Base-by-base conservation (phyloP, 2,329 filamentous ascomycete genomes). In the Nemania abortiva region DNA sequence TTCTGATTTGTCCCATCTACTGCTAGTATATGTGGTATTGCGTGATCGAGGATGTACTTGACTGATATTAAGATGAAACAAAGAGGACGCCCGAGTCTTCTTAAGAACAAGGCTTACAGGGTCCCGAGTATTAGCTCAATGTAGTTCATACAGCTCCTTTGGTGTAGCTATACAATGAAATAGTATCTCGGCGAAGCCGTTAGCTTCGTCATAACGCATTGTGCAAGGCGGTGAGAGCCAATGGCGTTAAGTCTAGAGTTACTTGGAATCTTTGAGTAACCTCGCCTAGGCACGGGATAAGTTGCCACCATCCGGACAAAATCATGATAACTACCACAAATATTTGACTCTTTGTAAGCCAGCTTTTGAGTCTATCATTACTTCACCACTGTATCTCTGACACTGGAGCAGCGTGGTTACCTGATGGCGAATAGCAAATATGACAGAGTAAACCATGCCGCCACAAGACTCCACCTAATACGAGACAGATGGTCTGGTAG, bases 141-240 rank as follows among this genome's bases (percentile, higher is more conserved):
- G 37, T 52, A 22, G 60, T 50, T 60, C 54, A 50, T 68, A 55
- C 39, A 37, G 20, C 39, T 39, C 37, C 55, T 24, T 55, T 31
- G 37, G 45, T 15, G 22, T 55, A 24, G 53, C 27, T 39, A 34
- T 34, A 42, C 37, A 49, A 56, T 18, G 18, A 20, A 31, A 6
- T 49, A 27, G 29, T 13, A 24, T 42, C 65, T 58, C 58, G 34
- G 65, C 58, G n/a, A 45, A 47, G n/a, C 20, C n/a, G 24, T 24
- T 24, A 22, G 24, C 6, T 39, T 39, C 3, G 24, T 49, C 11
- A 6, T 15, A 13, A 42, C 6, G 9, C 11, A 42, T 10, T 15
- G 13, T 42, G 13, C 37, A 13, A 42, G 45, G 45, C n/a, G 45
- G 45, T 49, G 45, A 49, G 6, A 24, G 45, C n/a, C 45, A 20